These are phyloP conservation scores for Penicillium glabrum DNA, from an alignment of 2,329 filamentous ascomycete species.

Conservation along the genomic window DNA sequence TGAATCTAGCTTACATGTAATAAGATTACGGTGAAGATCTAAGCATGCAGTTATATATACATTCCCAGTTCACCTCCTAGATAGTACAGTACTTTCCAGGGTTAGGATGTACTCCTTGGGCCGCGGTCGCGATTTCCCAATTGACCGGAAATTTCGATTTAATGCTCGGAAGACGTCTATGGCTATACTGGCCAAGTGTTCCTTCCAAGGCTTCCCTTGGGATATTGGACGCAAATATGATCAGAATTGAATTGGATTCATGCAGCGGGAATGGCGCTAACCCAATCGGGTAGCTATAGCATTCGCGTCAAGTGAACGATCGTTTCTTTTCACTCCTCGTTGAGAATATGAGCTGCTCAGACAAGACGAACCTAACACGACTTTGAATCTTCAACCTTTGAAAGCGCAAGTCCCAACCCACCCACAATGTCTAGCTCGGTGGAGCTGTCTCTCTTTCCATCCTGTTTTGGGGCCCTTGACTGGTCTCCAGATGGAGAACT, in stretches of 20 bases:
- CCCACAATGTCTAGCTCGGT: constrained; percentile 21
- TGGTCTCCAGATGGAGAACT: constrained; percentile 62
- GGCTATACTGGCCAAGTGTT: too few species aligned
- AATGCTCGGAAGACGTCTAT: too few species aligned
- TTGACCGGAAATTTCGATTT: too few species aligned
- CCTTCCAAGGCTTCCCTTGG: too few species aligned
- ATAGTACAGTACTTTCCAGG: not conserved
- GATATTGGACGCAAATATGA: too few species aligned
- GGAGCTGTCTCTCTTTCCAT: constrained; percentile 50
- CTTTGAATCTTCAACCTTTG: too few species aligned
- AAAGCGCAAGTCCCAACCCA: not conserved
- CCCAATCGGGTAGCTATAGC: constrained; percentile 10
- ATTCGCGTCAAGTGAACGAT: not conserved
- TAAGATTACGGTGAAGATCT: too few species aligned
- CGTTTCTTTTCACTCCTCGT: not conserved
- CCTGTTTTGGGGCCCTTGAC: constrained; percentile 52
- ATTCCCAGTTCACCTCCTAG: too few species aligned
- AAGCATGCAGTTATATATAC: too few species aligned
- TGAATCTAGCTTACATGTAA: too few species aligned
- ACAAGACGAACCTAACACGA: not conserved
- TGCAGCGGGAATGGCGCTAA: constrained; percentile 16
- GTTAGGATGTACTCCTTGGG: not conserved
- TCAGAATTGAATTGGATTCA: not conserved
- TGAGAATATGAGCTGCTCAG: not conserved
- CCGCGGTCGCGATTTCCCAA: not conserved